Percentiles rank a stretch among this genome's conserved stretches.
Evolutionary conservation across 2,329 filamentous ascomycete genomes (phyloP).

Genomic region (Scytalidium sp.): DNA sequence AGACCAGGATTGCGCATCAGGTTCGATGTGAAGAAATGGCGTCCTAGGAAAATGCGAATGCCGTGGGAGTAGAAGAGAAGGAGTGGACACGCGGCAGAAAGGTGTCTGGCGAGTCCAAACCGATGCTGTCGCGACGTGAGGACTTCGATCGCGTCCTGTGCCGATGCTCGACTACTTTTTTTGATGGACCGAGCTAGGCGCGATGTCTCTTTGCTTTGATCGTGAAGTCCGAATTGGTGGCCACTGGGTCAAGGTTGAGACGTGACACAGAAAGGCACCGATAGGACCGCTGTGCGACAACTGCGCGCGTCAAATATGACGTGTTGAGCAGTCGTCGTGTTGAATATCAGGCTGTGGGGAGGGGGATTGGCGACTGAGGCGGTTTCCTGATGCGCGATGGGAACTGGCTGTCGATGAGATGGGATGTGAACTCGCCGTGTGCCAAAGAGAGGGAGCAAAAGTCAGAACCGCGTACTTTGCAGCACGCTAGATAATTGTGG

Average conservation of each 20-base stretch:
- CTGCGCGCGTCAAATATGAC: conserved; percentile 13
- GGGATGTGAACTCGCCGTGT: conserved; percentile 1
- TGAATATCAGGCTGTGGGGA: conserved; percentile 8
- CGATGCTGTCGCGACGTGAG: conserved; percentile 18
- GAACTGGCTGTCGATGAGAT: conserved; percentile 7
- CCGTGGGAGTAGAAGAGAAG: conserved; percentile 10
- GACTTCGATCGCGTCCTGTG: conserved; percentile 23
- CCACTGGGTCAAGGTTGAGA: neutral
- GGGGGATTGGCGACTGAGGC: conserved; percentile 13
- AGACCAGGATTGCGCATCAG: conserved; percentile 31
- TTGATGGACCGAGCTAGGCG: conserved; percentile 27
- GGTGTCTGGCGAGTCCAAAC: conserved; percentile 7
- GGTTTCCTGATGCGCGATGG: conserved; percentile 15
- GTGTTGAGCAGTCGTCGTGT: conserved; percentile 14
- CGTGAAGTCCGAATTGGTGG: conserved; percentile 10
- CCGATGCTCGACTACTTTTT: conserved; percentile 25
- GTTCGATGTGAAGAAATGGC: conserved; percentile 15
- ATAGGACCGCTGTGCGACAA: conserved; percentile 5
- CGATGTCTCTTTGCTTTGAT: conserved; percentile 19
- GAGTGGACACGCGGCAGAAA: conserved; percentile 9
- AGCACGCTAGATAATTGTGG: neutral
- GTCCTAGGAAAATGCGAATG: conserved; percentile 14
- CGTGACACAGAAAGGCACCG: conserved; percentile 3
- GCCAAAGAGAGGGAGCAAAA: neutral
- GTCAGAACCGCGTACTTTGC: neutral